Conservation (phyloP, 768 basidiomycete genomes). For the Lactarius pseudohatsudake region DNA sequence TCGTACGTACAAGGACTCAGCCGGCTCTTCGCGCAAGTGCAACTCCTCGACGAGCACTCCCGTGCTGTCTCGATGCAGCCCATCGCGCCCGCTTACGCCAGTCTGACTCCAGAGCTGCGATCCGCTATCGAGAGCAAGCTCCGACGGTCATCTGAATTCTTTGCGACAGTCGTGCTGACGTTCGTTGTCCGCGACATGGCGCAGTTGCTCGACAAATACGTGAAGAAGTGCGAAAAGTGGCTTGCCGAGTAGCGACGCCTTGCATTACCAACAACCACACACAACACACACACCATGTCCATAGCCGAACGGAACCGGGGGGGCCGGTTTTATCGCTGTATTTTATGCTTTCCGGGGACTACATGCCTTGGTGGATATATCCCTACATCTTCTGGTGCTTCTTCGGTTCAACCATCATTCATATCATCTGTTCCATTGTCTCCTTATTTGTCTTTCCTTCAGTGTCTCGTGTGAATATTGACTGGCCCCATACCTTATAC, state of each 20-base stretch:
- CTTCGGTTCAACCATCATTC: constrained; percentile 35
- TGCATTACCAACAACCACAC: constrained; percentile 9
- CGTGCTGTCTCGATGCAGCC: constrained; percentile 67
- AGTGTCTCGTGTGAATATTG: constrained; percentile 11
- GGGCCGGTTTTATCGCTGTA: constrained; percentile 29
- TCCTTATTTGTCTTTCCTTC: constrained; percentile 15
- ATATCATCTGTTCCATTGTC: constrained; percentile 20
- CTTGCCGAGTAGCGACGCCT: constrained; percentile 59
- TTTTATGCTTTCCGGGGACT: constrained; percentile 37
- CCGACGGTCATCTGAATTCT: constrained; percentile 86
- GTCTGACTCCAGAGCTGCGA: constrained; percentile 65
- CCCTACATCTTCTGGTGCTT: constrained; percentile 31
- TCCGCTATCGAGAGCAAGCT: constrained; percentile 68
- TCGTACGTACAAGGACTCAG: constrained; percentile 77
- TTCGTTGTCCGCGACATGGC: constrained; percentile 89
- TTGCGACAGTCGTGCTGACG: constrained; percentile 81
- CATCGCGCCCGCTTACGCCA: constrained; percentile 67
- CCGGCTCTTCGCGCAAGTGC: constrained; percentile 68
- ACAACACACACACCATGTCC: constrained; percentile 4
- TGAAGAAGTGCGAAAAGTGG: constrained; percentile 93
- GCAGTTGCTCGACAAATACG: constrained; percentile 87
- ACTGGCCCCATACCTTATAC: constrained; percentile 21
- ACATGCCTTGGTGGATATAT: constrained; percentile 33
- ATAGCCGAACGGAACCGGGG: constrained; percentile 19
- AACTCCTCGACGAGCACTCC: constrained; percentile 86